Evolutionary conservation across 78 protist genomes (phyloP).

Genomic region (Emiliania huxleyi): DNA sequence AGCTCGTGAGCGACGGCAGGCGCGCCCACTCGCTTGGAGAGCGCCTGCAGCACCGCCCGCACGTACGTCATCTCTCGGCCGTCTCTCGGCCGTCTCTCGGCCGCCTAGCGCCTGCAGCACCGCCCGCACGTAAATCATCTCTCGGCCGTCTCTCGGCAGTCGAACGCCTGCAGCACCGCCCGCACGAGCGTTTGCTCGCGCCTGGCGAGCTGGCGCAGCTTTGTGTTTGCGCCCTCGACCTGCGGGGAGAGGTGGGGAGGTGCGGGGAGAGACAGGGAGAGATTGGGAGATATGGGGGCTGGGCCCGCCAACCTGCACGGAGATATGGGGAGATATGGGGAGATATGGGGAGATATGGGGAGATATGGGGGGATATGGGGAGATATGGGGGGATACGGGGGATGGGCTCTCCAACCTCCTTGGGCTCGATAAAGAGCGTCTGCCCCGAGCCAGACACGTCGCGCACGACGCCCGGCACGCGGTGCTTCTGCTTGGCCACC

Average conservation of each 20-base stretch:
- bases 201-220: neutral
- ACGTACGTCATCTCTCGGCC: neutral
- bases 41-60: neutral
- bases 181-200: neutral
- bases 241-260: no score
- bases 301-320: no score
- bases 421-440: constrained; percentile 20
- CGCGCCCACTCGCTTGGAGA: neutral
- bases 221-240: neutral
- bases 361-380: no score
- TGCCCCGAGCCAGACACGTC: neutral
- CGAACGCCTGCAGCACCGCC: neutral
- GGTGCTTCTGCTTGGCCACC: neutral
- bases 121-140: no score
- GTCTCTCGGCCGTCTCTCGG: no score
- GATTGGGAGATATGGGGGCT: no score
- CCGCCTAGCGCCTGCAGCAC: no score
- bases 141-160: no score
- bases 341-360: neutral
- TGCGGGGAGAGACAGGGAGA: neutral
- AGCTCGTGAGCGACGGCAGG: neutral
- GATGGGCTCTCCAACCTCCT: neutral
- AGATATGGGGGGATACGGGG: neutral
- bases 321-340: no score
- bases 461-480: neutral